Evolutionary conservation across 768 basidiomycete species (phyloP).

Genomic region (Ephemerocybe angulata): DNA sequence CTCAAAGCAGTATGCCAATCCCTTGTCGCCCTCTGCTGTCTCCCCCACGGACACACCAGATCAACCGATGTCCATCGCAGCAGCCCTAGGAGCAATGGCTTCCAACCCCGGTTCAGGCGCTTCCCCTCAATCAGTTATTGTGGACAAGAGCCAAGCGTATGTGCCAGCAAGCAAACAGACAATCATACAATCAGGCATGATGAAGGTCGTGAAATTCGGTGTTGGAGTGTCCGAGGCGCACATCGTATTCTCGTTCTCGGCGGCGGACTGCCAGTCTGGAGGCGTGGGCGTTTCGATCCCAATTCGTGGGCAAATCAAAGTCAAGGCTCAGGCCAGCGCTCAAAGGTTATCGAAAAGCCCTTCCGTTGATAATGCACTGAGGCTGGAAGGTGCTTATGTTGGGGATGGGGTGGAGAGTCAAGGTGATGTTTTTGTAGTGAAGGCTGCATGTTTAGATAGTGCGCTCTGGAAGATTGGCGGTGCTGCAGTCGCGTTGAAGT

Average conservation of each 20-base stretch:
- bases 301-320: slow-evolving; percentile 14
- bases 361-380: not conserved
- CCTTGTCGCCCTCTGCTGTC: not conserved
- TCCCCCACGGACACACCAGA: not conserved
- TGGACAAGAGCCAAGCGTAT: not conserved
- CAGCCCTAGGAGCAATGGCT: not conserved
- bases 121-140: not conserved
- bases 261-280: slow-evolving; percentile 23
- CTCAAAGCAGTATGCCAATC: slow-evolving; percentile 22
- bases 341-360: not conserved
- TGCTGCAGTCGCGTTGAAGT: slow-evolving; percentile 62
- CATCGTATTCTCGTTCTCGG: slow-evolving; percentile 40
- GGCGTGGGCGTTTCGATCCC: slow-evolving; percentile 15
- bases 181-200: slow-evolving; percentile 3
- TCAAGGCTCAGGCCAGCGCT: not conserved
- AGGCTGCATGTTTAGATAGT: slow-evolving; percentile 62
- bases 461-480: slow-evolving; percentile 84
- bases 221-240: not conserved
- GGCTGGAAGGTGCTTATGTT: slow-evolving; percentile 10
- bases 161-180: slow-evolving; percentile 7
- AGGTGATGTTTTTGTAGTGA: slow-evolving; percentile 59
- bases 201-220: slow-evolving; percentile 9
- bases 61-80: slow-evolving; percentile 5
- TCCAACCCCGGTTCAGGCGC: not conserved
- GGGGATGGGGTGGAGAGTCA: slow-evolving; percentile 22